Base-by-base conservation (phyloP, 2,329 filamentous ascomycete species). In the Triangularia verruculosa region DNA sequence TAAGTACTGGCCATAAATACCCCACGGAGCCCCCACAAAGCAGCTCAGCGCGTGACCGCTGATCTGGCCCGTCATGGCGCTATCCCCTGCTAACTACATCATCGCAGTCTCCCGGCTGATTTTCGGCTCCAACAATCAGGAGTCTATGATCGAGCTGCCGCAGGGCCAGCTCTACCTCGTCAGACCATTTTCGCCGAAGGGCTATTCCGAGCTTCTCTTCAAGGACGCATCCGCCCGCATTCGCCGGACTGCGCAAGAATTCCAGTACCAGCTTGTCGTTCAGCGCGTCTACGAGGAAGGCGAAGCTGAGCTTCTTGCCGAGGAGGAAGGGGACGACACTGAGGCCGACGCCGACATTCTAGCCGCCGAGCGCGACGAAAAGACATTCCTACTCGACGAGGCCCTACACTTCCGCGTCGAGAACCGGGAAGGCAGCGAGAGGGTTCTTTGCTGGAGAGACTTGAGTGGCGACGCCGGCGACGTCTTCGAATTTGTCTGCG, bases 171-270 rank as follows among this genome's bases (percentile, higher is more conserved):
- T 99, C 53, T 99, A 97, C 78, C 89, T 99, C 70, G 95, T 99
- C 71, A 91, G 95, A 72, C 95, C 95, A 11, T 86, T 92, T 57
- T 98, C 94, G 7, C 93, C 94, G 63, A 99, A 99, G 77, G 95
- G 95, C 69, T 98, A 97, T 76, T 97, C 94, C 1, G 95, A 99
- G 78, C 92, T 98, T 74, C 96, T 99, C 78, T 99, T 97, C 84
- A 97, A 95, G 78, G 95, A 99, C 87, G 90, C 93, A 43, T 91
- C 92, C 55, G 92, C 94, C 60, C 92, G 90, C 67, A 96, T 99
- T 73, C 90, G 96, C 68, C 88, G 92, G 68, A 98, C 95, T 15
- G 93, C 91, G 20, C 93, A 97, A 75, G 93, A 98, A 61, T 97
- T 91, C 73, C 93, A 99, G 73, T 99, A 98, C 76, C 95, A 99